Percentiles rank a stretch among this genome's conserved stretches.
These are phyloP conservation scores for Xylaria sp. DNA, from an alignment of 2,329 filamentous ascomycete species.

Conservation along the genomic window DNA sequence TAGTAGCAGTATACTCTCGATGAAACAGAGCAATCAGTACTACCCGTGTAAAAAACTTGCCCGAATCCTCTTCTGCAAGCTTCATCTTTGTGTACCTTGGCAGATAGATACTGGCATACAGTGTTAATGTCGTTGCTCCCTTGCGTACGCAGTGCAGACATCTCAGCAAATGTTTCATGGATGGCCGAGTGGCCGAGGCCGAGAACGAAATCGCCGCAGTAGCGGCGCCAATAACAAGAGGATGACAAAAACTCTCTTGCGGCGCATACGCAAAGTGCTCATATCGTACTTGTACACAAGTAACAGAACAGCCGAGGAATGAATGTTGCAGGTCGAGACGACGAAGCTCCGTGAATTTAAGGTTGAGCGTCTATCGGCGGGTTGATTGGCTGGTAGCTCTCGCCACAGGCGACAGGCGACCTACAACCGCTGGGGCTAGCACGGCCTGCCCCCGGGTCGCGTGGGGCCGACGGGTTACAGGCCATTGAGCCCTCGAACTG, in stretches of 20 bases:
- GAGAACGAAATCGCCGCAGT: background rate
- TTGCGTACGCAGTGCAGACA: too few species aligned
- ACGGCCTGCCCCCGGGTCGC: constrained; percentile 14
- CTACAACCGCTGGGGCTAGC: constrained; percentile 18
- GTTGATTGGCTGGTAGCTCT: constrained; percentile 27
- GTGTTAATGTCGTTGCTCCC: too few species aligned
- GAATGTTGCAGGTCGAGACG: background rate
- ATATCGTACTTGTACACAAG: background rate
- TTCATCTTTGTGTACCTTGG: too few species aligned
- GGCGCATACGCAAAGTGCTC: too few species aligned
- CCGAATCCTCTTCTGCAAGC: too few species aligned
- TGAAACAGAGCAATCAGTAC: too few species aligned
- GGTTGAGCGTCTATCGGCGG: constrained; percentile 11
- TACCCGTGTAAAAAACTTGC: too few species aligned
- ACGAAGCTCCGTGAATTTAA: constrained; percentile 1
- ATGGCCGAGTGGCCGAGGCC: background rate
- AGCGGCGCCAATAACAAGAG: background rate
- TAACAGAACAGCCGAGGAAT: background rate
- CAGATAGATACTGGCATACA: too few species aligned
- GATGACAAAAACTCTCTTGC: background rate
- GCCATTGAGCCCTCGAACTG: background rate
- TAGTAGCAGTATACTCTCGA: too few species aligned
- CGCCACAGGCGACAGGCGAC: background rate
- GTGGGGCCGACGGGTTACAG: constrained; percentile 9
- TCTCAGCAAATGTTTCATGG: background rate